Base-by-base conservation (phyloP, 305 asterid species). In the Vinca major region DNA sequence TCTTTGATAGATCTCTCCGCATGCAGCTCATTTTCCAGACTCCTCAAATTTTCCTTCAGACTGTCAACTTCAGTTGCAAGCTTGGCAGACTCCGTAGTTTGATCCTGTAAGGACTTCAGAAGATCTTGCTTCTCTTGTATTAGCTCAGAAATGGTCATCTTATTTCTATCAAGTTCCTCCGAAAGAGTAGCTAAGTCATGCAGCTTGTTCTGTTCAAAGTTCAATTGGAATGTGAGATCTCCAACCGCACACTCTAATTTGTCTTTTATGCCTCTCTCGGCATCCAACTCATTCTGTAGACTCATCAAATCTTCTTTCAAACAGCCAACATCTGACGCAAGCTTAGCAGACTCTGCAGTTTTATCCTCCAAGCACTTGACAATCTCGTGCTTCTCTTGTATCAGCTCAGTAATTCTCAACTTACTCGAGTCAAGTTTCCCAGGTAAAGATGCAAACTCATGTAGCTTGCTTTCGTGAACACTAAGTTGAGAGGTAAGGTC, bases 121-220 rank as follows among this genome's bases (percentile, higher is more conserved):
- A 90, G 87, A 67, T 83, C 79, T 74, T 84, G 81, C 74, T 88
- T 93, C 71, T 85, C 89, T 54, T 65, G 83, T 68, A 58, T 73
- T 63, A 93, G 75, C 80, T 80, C 86, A 37, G 74, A 21, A 68
- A 89, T 78, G 69, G 77, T 80, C 57, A 74, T 76, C 68, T 82
- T 69, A 75, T 68, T 83, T 72, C 76, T 83, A 69, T 75, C 86
- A 62, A 84, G 79, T 75, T 89, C 95, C 55, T 79, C 81, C 8
- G 88, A 91, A 66, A 91, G 65, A 61, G 76, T 72, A 14, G 84
- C 82, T 41, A 82, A 71, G 68, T 70, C 71, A 10, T 77, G 63
- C 74, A 79, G 70, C 61, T 74, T 79, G 47, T 77, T 85, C 66
- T 71, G 81, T 64, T 78, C 77, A 79, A 77, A 73, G 65, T 78